Evolutionary conservation across 768 basidiomycete species (phyloP).

Genomic region (Rhizopogon vesiculosus): DNA sequence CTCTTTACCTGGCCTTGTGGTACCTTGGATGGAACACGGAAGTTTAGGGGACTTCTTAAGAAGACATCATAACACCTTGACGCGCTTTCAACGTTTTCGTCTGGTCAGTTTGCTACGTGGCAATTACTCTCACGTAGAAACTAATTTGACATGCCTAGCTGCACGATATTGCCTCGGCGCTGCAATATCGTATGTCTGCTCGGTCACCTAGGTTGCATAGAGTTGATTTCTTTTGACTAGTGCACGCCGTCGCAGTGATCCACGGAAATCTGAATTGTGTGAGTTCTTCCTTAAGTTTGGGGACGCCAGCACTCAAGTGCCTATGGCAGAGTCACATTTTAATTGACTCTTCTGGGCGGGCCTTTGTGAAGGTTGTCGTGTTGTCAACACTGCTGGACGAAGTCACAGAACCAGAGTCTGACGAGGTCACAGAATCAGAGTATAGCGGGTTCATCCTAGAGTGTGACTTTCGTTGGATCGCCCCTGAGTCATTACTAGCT

Average conservation of each 20-base stretch:
- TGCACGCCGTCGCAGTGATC: constrained; percentile 1
- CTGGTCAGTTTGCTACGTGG: constrained; percentile 21
- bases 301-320: background rate
- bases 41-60: constrained; percentile 33
- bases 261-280: constrained; percentile 7
- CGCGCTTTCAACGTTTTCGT: constrained; percentile 30
- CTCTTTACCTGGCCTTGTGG: constrained; percentile 31
- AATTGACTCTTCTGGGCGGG: background rate
- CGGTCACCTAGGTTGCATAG: background rate
- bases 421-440: too few species aligned
- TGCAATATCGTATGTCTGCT: constrained; percentile 29
- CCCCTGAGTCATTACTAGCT: constrained; percentile 9
- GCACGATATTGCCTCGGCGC: constrained; percentile 34
- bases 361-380: constrained; percentile 31
- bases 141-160: constrained; percentile 21
- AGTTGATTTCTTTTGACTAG: background rate
- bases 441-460: too few species aligned
- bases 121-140: background rate
- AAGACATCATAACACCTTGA: constrained; percentile 30
- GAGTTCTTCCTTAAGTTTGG: background rate
- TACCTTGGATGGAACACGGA: constrained; percentile 39
- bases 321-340: too few species aligned
- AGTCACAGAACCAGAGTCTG: constrained; percentile 20
- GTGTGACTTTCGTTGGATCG: constrained; percentile 11
- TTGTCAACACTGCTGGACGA: constrained; percentile 35